Base-by-base conservation (phyloP, 2,329 filamentous ascomycete species). In the Microcyclospora tardicrescens region DNA sequence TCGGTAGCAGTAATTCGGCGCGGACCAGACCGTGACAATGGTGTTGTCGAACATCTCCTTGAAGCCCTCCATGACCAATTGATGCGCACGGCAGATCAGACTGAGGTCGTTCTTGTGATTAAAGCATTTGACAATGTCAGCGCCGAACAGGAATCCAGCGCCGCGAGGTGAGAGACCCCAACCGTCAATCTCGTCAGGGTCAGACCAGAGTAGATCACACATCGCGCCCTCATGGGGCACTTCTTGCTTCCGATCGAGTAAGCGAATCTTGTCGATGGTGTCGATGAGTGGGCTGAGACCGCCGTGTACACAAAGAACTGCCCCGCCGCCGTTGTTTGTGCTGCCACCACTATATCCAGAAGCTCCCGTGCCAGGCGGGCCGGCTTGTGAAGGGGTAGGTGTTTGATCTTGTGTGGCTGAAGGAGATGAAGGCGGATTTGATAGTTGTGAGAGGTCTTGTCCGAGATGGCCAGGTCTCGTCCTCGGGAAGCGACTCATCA, bases 31-130 rank as follows among this genome's bases (percentile, higher is more conserved):
- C 0, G 91, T 98, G 32, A 96, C 91, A 47, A 98, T 95, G 35
- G 79, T 84, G 11, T 79, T 81, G 57, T 94, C 85, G 56, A 96
- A 98, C 87, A 96, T 96, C 60, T 96, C 91, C 65, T 96, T 96
- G 63, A 95, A 98, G 0, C 91, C 91, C 60, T 98, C 91, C 91
- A 96, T 98, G 47, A 98, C 91, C 15, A 98, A 77, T 61, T 98
- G 91, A 58, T 98, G 91, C 1, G 91, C 91, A 39, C 91, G 77
- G 13, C 89, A 91, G 48, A 98, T 91, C 37, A 98, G 72, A 15
- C 81, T 85, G 19, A 98, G 72, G 56, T 94, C 84, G 60, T 98
- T 98, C 41, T 79, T 76, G 62, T 95, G 81, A 63, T 96, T 98
- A 67, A 98, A 98, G 47, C 79, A 78, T 54, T 91, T 93, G 54